Conservation (phyloP, 2,329 filamentous ascomycete genomes). For the Calonectria pseudoreteaudii region DNA sequence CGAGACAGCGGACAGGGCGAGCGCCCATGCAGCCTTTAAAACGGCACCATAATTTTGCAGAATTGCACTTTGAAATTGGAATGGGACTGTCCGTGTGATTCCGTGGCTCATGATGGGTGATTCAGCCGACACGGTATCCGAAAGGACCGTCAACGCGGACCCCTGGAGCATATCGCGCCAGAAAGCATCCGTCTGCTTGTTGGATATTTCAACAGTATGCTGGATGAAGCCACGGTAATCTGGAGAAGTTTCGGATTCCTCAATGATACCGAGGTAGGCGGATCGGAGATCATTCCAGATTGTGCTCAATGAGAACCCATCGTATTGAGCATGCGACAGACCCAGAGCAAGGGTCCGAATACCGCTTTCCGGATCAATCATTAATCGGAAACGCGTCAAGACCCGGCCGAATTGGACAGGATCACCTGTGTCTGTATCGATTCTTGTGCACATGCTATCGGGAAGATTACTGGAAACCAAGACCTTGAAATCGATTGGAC, state of each 20-base stretch:
- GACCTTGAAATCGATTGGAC: background rate
- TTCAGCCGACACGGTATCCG: background rate
- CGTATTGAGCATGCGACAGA: background rate
- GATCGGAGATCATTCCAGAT: background rate
- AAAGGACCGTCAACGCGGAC: background rate
- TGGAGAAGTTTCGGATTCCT: background rate
- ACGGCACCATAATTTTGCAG: background rate
- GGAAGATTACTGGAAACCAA: background rate
- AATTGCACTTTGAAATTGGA: background rate
- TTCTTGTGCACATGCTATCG: background rate
- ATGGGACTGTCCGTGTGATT: background rate
- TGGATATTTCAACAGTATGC: background rate
- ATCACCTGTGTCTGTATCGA: background rate
- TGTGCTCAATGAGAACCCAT: background rate
- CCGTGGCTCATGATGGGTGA: background rate
- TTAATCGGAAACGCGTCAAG: background rate
- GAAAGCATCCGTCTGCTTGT: background rate
- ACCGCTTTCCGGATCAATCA: background rate
- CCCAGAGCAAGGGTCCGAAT: background rate
- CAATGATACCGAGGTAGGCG: background rate
- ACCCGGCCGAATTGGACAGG: background rate
- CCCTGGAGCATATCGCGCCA: background rate
- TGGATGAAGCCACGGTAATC: background rate
- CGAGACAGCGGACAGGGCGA: background rate
- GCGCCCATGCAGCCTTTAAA: background rate